Base-by-base conservation (phyloP, 305 asterid species). In the Solanum hybrid region DNA sequence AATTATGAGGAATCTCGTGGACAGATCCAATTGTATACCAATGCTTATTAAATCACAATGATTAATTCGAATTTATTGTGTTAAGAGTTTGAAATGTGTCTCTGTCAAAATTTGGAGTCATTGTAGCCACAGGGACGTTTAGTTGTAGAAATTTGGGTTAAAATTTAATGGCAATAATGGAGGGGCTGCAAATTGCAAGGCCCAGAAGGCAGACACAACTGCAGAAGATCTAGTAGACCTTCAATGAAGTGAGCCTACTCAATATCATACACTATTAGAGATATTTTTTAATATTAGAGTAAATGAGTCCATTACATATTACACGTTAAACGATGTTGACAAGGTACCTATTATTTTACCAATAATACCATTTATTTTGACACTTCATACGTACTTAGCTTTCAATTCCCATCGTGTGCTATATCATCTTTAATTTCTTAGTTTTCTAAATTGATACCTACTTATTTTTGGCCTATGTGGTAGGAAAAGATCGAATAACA, bases 311-410 rank as follows among this genome's bases (percentile, higher is more conserved):
- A 69, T 88, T 56, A 78, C 89, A 32, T 35, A 71, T 29, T 37
- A 51, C 31, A 24, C 69, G 26, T 27, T 27, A 51, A 34, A 26
- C 22, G 92, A 91, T 81, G 86, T 88, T 80, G 93, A 91, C 93
- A 86, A 38, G 36, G 75, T 80, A 90, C 91, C 92, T 5, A 51
- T 69, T 22, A 88, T 14, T 38, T 6, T 36, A 69, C 56, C 87
- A 86, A 86, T 86, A 91, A 86, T 79, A 22, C 79, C 80, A 81
- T 73, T 7, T 17, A 32, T 13, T 60, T 81, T 64, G 89, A 71
- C 73, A 84, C 7, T 51, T 73, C 77, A 31, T 9, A 36, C 38
- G 38, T 36, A 4, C 66, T 22, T 36, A 32, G 35, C 64, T 71
- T 37, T 72, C 79, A 72, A 72, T 72, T 90, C 71, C 84, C 7